These are phyloP conservation scores for Chlamydomonas eustigma DNA, from an alignment of 139 green algal species.

Conservation along the genomic window DNA sequence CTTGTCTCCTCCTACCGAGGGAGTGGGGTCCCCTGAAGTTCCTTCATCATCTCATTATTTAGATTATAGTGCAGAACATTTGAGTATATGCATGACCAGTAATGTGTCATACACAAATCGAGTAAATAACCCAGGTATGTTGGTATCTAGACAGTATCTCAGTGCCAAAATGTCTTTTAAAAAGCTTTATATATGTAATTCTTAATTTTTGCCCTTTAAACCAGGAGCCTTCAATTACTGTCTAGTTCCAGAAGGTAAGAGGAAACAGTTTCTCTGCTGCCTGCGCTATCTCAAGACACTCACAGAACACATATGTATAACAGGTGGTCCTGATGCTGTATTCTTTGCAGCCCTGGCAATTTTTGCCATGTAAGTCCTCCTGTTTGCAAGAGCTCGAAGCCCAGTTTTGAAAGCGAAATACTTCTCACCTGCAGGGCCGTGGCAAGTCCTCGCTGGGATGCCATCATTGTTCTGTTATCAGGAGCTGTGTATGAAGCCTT, in stretches of 20 bases:
- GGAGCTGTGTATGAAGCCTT: slow-evolving; percentile 30
- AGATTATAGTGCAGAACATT: too few relatives aligned
- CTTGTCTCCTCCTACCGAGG: too few relatives aligned
- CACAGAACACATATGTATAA: neutral
- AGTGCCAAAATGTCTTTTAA: neutral
- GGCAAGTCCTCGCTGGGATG: slow-evolving; percentile 30
- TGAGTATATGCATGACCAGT: too few relatives aligned
- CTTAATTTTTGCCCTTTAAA: neutral
- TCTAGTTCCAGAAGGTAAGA: slow-evolving; percentile 4
- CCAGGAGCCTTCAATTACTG: slow-evolving; percentile 6
- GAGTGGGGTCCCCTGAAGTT: too few relatives aligned
- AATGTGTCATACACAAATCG: slow-evolving; percentile 26
- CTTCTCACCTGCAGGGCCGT: slow-evolving; percentile 11
- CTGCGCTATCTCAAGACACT: neutral
- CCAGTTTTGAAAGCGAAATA: neutral
- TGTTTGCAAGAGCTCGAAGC: neutral
- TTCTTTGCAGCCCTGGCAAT: slow-evolving; percentile 32
- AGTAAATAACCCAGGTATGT: slow-evolving; percentile 22
- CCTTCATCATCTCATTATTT: too few relatives aligned
- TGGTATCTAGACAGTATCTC: neutral
- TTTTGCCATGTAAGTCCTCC: slow-evolving; percentile 19
- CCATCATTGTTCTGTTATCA: slow-evolving; percentile 21
- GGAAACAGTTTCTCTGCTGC: neutral
- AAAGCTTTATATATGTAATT: neutral
- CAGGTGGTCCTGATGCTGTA: slow-evolving; percentile 31